Conservation (phyloP, 331 rosid genomes). For the Rhamnella rubrinervis region DNA sequence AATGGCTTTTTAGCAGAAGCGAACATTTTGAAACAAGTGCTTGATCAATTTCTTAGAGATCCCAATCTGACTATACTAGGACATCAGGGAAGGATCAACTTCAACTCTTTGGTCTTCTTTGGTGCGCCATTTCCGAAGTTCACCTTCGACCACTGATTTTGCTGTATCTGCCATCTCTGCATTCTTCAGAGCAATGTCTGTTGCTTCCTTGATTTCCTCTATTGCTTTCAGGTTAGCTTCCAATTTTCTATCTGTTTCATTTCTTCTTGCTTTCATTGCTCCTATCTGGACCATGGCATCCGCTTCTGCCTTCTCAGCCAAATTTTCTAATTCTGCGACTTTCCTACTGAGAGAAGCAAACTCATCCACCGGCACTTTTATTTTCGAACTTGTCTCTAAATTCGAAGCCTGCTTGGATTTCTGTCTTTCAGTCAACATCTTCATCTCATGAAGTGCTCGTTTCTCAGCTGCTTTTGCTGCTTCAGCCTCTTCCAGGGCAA, state of each 20-base stretch:
- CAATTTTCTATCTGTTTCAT: slow-evolving; percentile 43
- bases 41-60: too few relatives aligned
- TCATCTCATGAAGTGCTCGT: slow-evolving; percentile 51
- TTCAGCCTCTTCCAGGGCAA: slow-evolving; percentile 41
- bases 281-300: slow-evolving; percentile 34
- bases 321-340: slow-evolving; percentile 35
- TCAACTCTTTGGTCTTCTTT: slow-evolving; percentile 37
- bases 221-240: slow-evolving; percentile 54
- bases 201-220: slow-evolving; percentile 55
- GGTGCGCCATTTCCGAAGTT: slow-evolving; percentile 35
- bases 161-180: slow-evolving; percentile 60
- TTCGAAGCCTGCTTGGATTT: neutral
- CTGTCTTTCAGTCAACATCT: slow-evolving; percentile 36
- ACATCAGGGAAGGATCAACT: too few relatives aligned
- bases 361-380: slow-evolving; percentile 39
- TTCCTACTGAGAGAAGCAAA: slow-evolving; percentile 40
- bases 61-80: too few relatives aligned
- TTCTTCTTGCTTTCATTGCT: slow-evolving; percentile 36
- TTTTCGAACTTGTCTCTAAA: slow-evolving; percentile 32
- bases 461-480: slow-evolving; percentile 60
- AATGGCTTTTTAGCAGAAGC: too few relatives aligned
- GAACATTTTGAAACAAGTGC: too few relatives aligned
- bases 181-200: slow-evolving; percentile 51
- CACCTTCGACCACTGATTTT: slow-evolving; percentile 45
- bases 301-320: slow-evolving; percentile 45